Evolutionary conservation across 2,329 filamentous ascomycete species (phyloP), one percentile per base, ranked within the genome.

Genomic region (Sporothrix sp.): DNA sequence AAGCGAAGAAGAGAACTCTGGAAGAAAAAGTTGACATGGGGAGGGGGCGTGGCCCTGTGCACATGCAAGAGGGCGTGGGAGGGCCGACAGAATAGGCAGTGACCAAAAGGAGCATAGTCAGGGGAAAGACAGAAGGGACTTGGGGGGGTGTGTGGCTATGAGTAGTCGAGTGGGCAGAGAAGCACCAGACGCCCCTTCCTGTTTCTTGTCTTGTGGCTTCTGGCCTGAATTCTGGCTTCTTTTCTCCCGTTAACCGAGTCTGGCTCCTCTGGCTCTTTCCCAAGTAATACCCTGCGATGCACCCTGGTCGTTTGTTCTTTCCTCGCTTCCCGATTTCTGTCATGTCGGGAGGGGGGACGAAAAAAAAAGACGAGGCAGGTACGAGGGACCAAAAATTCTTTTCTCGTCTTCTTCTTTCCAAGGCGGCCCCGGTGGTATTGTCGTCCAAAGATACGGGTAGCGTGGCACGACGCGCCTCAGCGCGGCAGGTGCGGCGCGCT

Each of bases 311-410:
- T 18, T 36, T 28, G 45, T 6, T 32, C 28, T 73, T 71, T 36
- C 45, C 40, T 38, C 18, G 45, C 49, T 40, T 35, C 35, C 45
- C 9, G 7, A 14, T 28, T 42, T 47, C 25, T 46, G 21, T 43
- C 32, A 48, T 54, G 49, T 55, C 48, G 56, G 51, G 56, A 47
- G 52, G 52, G 54, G 66, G 63, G 59, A 65, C 21, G 21, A 67
- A 68, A 63, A 65, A 66, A 62, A 67, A 63, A 37, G 36, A 46
- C 27, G 33, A 40, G 62, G 58, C 59, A 57, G 52, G 52, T 49
- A 51, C 52, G 56, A 46, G 11, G 20, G 32, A 27, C 18, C 7
- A 16, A 32, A 35, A 25, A 16, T 16, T 33, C 33, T 44, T 33
- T 14, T 30, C n/a, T 4, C 7, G 25, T 16, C 20, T 7, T n/a